Conservation (phyloP, 1,284 basidiomycete genomes). For the Fomitopsis palustris region DNA sequence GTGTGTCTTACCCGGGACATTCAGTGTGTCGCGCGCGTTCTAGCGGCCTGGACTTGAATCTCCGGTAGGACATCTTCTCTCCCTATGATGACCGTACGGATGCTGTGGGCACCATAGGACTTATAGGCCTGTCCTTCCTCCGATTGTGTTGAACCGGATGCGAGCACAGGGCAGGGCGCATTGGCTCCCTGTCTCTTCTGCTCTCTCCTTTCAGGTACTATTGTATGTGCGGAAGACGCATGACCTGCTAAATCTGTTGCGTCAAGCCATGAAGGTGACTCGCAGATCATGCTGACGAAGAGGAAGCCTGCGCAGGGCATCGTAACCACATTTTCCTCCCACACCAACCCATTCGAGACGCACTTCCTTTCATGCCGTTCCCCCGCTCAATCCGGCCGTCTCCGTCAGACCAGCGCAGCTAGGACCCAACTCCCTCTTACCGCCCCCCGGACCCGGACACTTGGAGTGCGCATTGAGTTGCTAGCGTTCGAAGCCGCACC, state of each 20-base stretch:
- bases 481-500: neutral
- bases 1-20: neutral
- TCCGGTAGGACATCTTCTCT: neutral
- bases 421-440: neutral
- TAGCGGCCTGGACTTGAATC: neutral
- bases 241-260: neutral
- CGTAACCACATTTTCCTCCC: neutral
- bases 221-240: neutral
- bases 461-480: neutral
- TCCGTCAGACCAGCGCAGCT: neutral
- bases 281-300: neutral
- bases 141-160: neutral
- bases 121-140: no score
- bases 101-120: no score
- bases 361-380: neutral
- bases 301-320: neutral
- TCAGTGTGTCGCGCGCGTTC: neutral
- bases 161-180: neutral
- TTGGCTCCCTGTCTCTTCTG: neutral
- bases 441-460: neutral
- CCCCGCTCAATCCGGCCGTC: neutral
- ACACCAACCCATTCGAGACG: neutral
- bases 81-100: neutral
- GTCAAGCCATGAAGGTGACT: neutral
- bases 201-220: neutral